Conservation (phyloP, 495 filamentous ascomycete genomes). For the Penicillium cinerascens region DNA sequence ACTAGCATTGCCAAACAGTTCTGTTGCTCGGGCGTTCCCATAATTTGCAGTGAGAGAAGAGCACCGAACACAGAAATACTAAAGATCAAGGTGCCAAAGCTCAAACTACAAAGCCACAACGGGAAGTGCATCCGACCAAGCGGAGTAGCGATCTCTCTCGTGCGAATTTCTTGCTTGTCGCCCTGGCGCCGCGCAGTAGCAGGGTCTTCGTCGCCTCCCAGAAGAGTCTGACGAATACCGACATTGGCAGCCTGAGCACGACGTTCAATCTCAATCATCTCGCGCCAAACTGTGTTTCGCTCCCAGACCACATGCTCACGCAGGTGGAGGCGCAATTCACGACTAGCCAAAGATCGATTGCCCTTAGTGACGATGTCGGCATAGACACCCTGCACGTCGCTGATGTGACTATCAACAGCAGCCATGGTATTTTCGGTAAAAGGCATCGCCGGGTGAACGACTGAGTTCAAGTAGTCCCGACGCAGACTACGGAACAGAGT, state of each 20-base stretch:
- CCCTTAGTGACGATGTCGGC: conserved; percentile 76
- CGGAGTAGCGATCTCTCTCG: conserved; percentile 74
- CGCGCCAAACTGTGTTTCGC: conserved; percentile 96
- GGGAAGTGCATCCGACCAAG: conserved; percentile 74
- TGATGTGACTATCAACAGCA: conserved; percentile 65
- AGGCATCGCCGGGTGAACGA: conserved; percentile 68
- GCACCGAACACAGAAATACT: conserved; percentile 70
- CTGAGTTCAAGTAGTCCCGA: conserved; percentile 65
- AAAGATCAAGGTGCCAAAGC: conserved; percentile 70
- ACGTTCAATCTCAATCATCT: conserved; percentile 97
- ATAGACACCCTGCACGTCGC: conserved; percentile 72
- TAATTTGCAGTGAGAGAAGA: conserved; percentile 69
- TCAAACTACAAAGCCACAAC: conserved; percentile 75
- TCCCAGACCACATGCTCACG: conserved; percentile 99
- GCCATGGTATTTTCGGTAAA: conserved; percentile 70
- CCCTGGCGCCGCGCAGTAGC: conserved; percentile 73
- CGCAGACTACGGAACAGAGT: conserved; percentile 79
- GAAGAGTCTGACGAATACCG: conserved; percentile 70
- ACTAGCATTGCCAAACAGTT: conserved; percentile 93
- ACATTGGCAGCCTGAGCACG: conserved; percentile 94
- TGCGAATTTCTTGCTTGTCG: conserved; percentile 62
- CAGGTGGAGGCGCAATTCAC: conserved; percentile 85
- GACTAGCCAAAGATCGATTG: conserved; percentile 66
- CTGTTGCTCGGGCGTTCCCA: conserved; percentile 84
- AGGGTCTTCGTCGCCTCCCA: conserved; percentile 71